Percentiles rank a stretch among this genome's conserved stretches.
These are phyloP conservation scores for Schoenoplectus triqueter DNA, from an alignment of 202 grass and related monocot species.

Conservation along the genomic window DNA sequence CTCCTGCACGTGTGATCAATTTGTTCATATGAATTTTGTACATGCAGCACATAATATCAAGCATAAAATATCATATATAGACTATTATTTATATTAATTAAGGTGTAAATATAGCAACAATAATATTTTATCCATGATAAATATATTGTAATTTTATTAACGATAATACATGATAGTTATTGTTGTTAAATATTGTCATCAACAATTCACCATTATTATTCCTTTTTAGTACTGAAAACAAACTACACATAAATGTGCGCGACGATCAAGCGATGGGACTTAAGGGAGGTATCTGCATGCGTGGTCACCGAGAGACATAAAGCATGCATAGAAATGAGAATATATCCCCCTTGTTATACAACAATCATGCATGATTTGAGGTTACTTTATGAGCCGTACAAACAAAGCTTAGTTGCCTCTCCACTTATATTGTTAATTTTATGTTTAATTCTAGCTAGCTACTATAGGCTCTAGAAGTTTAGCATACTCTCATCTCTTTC, in stretches of 20 bases:
- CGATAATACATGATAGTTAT: no score
- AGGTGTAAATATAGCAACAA: no score
- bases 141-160: no score
- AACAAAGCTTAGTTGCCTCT: conserved; percentile 48
- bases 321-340: conserved; percentile 37
- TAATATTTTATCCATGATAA: no score
- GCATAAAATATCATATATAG: no score
- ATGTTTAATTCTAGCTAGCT: conserved; percentile 50
- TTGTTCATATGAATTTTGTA: no score
- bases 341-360: conserved; percentile 38
- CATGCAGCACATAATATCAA: no score
- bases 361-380: conserved; percentile 53
- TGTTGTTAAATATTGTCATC: no score
- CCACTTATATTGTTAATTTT: conserved; percentile 36
- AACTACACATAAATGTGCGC: neutral
- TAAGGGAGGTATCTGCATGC: conserved; percentile 47
- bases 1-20: conserved; percentile 39
- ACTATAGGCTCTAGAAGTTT: neutral
- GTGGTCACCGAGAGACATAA: conserved; percentile 40
- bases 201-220: neutral
- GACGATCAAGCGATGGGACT: conserved; percentile 32
- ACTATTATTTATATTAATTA: no score
- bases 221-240: neutral
- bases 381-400: conserved; percentile 57
- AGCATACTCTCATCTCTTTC: conserved; percentile 22